phyloP scores from a whole-genome alignment of 495 filamentous ascomycete genomes.

The Penicillium turbatum region DNA sequence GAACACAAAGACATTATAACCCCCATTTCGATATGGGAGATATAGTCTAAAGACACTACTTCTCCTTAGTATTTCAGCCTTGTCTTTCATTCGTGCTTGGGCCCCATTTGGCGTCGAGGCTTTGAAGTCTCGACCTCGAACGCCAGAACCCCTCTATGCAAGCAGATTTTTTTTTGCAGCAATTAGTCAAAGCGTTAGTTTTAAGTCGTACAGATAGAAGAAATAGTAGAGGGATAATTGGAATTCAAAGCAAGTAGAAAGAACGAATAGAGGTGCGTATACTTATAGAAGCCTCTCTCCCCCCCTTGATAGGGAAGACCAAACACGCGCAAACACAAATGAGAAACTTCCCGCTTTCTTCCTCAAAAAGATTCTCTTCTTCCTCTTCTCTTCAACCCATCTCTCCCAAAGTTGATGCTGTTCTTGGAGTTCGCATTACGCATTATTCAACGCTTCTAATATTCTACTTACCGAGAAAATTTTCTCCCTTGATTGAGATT shows the following conservation, averaged over 20 bases:
- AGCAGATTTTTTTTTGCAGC: slow-evolving; percentile 3
- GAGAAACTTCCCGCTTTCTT: slow-evolving; percentile 26
- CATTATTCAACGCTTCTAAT: neutral
- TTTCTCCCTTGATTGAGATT: slow-evolving; percentile 18
- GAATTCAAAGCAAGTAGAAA: neutral
- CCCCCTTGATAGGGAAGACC: slow-evolving; percentile 12
- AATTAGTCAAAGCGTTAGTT: neutral
- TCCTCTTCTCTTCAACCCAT: slow-evolving; percentile 11
- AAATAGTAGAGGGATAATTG: neutral
- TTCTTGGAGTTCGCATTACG: neutral
- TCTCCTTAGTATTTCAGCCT: neutral
- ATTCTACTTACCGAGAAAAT: neutral
- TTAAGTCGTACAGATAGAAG: neutral
- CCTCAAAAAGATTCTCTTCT: slow-evolving; percentile 29
- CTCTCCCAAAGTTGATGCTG: neutral
- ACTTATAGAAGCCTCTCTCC: no score
- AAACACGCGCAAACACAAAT: slow-evolving; percentile 31
- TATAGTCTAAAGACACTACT: neutral
- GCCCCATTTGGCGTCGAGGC: slow-evolving; percentile 8
- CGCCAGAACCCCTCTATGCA: slow-evolving; percentile 10
- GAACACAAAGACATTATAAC: slow-evolving; percentile 4
- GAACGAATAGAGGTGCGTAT: slow-evolving; percentile 5
- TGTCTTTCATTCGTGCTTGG: slow-evolving; percentile 7
- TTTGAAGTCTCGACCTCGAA: slow-evolving; percentile 10
- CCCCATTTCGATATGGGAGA: neutral